phyloP scores from a whole-genome alignment of 1,139 yeast genomes.

The Magnusiomyces paraingens region DNA sequence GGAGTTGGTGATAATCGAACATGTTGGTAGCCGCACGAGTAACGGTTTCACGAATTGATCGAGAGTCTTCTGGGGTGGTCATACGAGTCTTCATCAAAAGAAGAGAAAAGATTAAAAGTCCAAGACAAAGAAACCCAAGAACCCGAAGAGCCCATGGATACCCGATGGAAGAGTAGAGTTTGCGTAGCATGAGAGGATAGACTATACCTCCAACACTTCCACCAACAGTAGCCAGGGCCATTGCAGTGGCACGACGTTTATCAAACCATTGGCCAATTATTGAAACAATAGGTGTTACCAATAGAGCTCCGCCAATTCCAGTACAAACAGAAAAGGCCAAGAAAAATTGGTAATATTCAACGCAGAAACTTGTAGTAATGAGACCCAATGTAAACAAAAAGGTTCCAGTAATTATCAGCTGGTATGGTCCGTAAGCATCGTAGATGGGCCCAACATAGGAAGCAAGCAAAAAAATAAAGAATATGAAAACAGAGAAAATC shows the following conservation, averaged over 20 bases:
- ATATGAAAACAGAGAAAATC: conserved; percentile 58
- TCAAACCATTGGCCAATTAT: conserved; percentile 59
- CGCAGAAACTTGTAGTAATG: conserved; percentile 50
- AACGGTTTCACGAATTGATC: neutral
- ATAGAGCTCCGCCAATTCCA: conserved; percentile 53
- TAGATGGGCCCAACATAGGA: conserved; percentile 57
- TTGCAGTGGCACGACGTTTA: conserved; percentile 52
- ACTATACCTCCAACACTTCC: conserved; percentile 63
- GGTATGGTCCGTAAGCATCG: conserved; percentile 55
- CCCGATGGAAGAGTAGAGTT: conserved; percentile 46
- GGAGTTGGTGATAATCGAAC: conserved; percentile 40
- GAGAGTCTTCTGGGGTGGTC: conserved; percentile 26
- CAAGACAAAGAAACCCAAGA: conserved; percentile 46
- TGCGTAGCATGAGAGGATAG: conserved; percentile 54
- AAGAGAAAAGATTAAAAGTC: conserved; percentile 36
- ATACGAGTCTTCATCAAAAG: conserved; percentile 30
- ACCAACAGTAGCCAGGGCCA: conserved; percentile 58
- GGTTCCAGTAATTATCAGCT: conserved; percentile 43
- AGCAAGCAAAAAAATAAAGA: conserved; percentile 49
- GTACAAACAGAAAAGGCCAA: conserved; percentile 49
- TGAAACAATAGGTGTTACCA: conserved; percentile 55
- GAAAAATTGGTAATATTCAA: conserved; percentile 51
- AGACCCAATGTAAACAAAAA: conserved; percentile 45
- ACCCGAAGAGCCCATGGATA: conserved; percentile 54
- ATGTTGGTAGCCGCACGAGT: conserved; percentile 13